Base-by-base conservation (phyloP, 192 early-diverging fungal species). In the Rhizoclosmatium globosum region DNA sequence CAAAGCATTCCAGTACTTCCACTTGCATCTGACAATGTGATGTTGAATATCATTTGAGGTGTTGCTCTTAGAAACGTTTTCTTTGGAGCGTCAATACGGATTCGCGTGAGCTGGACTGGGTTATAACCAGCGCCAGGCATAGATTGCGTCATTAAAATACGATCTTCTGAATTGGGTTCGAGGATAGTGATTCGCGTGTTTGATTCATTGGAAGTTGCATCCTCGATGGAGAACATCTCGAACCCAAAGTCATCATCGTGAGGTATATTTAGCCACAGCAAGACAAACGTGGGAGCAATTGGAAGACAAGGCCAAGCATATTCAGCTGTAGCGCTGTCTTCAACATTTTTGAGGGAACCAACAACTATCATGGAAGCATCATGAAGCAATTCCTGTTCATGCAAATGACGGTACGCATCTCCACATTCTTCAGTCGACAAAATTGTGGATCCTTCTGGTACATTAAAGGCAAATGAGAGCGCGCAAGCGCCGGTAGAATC, bases 221-320 rank as follows among this genome's bases (percentile, higher is more conserved):
- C 50, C 21, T 71, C 56, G 2, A 57, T 3, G 23, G 48, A 21
- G 2, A 71, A 1, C 47, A 71, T 7, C 56, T 71, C 70, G 43
- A 71, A 71, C 31, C 70, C 70, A 56, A 71, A 71, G 42, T 50
- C 56, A 17, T 53, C 23, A 17, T 71, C 70, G 53, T 56, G 48
- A 6, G 53, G 48, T 56, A 71, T 17, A 17, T 17, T 9, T 6
- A 71, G 21, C 70, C 70, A 71, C 2, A 15, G 7, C 17, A 71
- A n/a, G 38, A 71, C 47, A 42, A 57, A 71, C 15, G 70, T 57
- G 15, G 47, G 70, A 23, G 47, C 9, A 11, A 42, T 19, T 13
- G 70, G 70, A 38, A 71, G 70, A 43, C 50, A 57, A 39, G 17
- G 7, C 70, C 70, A 71, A 9, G 47, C 31, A 39, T 71, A 71